phyloP scores from a whole-genome alignment of 306 rosid species.

The Styphnolobium japonicum region DNA sequence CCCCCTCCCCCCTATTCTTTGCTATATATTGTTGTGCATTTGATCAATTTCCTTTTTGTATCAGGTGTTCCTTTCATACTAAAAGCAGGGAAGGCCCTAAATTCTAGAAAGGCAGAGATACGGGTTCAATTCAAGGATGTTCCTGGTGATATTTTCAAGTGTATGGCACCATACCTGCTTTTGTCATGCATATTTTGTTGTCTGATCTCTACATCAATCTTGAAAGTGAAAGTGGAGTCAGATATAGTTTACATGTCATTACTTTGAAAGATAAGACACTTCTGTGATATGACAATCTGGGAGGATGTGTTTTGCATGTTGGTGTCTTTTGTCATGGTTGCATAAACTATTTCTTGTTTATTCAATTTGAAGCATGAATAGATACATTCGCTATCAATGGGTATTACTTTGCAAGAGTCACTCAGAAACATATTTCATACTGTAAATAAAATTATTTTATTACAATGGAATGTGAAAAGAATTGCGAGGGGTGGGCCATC shows the following conservation, averaged over 20 bases:
- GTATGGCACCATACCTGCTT: slow-evolving; percentile 42
- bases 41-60: not conserved
- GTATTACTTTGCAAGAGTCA: not conserved
- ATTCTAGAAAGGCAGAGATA: slow-evolving; percentile 85
- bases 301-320: not conserved
- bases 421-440: not conserved
- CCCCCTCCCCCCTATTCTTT: not conserved
- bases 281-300: not conserved
- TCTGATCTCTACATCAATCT: not conserved
- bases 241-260: not conserved
- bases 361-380: not conserved
- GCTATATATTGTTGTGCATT: not conserved
- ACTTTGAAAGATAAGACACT: not conserved
- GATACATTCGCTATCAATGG: not conserved
- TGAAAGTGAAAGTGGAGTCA: not conserved
- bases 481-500: not conserved
- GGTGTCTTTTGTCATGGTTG: not conserved
- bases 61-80: slow-evolving; percentile 84
- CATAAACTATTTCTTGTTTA: not conserved
- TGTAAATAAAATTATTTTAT: not conserved
- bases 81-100: slow-evolving; percentile 89
- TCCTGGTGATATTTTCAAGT: slow-evolving; percentile 87
- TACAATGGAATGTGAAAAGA: not conserved
- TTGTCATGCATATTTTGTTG: not conserved
- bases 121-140: slow-evolving; percentile 88